Conservation (phyloP, 2,329 filamentous ascomycete species). For the Colletotrichum melonis region DNA sequence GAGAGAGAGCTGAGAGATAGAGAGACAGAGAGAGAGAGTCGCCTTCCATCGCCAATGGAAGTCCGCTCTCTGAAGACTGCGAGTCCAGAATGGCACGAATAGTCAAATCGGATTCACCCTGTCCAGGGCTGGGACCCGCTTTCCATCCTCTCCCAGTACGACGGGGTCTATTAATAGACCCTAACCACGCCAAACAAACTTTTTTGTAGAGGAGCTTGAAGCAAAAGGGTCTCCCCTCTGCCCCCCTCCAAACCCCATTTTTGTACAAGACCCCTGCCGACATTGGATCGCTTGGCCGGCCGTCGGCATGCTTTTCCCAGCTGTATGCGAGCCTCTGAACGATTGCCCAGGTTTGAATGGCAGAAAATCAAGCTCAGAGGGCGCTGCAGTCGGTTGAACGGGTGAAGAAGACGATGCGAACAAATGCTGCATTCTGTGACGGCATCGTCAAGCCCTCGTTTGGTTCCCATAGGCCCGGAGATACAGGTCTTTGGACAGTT, state of each 20-base stretch:
- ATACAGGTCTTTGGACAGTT: not conserved
- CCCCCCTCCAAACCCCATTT: not conserved
- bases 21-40: not conserved
- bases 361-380: not conserved
- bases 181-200: conserved; percentile 11
- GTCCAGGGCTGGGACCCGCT: not conserved
- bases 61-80: not conserved
- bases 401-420: not conserved
- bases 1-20: not conserved
- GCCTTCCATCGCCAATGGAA: not conserved
- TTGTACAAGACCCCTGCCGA: not conserved
- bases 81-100: not conserved
- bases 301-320: not conserved
- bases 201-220: not conserved
- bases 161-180: conserved; percentile 23
- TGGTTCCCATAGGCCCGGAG: not conserved
- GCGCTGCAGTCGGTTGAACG: not conserved
- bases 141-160: not conserved
- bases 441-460: not conserved
- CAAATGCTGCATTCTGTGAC: not conserved
- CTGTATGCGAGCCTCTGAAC: not conserved
- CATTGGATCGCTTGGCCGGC: not conserved
- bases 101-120: not conserved
- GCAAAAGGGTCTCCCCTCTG: conserved; percentile 1
- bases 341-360: not conserved